Evolutionary conservation across 352 stramenopile species (phyloP), one percentile per base, ranked within the genome.

Genomic region (Vaucheria bursata): DNA sequence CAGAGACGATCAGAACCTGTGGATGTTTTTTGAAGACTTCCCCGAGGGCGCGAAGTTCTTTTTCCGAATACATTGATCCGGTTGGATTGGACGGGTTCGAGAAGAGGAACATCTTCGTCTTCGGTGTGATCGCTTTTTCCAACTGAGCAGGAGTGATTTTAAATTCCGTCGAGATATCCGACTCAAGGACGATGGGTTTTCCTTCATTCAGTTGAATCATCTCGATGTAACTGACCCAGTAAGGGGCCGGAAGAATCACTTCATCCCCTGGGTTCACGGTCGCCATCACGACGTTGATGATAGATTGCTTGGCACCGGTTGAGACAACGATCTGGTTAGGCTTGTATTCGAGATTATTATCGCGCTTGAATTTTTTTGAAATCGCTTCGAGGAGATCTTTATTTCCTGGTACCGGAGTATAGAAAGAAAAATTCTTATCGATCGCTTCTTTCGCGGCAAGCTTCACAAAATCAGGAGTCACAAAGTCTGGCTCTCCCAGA

Each of bases 211-310:
- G 5, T 38, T 8, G 5, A 8, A 69, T 29, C 5, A 69, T 69
- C 59, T 69, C 59, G 12, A 29, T 5, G 59, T 69, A 69, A 29
- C 59, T 69, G 18, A 18, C 4, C 59, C 59, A 69, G 59, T 69
- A 69, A 34, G 59, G 59, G 5, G 59, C 59, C 6, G 59, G 59
- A 34, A 69, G 5, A 38, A 69, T 38, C 4, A 69, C 59, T 18
- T 69, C 59, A 38, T 69, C 59, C 5, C 59, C 59, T 34, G 59
- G 59, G 4, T 18, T 69, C 59, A 69, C 59, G 5, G 33, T 29
- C 18, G 59, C 59, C 4, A 69, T 69, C 29, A 69, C 39, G 45
- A 59, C 45, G 45, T 59, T 59, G 45, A 59, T 59, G 45, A 59
- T 59, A 25, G 45, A 59, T 59, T 59, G 45, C 45, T 59, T 59